Evolutionary conservation across 805 yeast species (phyloP).

Genomic region (Saccharomycopsis babjevae): DNA sequence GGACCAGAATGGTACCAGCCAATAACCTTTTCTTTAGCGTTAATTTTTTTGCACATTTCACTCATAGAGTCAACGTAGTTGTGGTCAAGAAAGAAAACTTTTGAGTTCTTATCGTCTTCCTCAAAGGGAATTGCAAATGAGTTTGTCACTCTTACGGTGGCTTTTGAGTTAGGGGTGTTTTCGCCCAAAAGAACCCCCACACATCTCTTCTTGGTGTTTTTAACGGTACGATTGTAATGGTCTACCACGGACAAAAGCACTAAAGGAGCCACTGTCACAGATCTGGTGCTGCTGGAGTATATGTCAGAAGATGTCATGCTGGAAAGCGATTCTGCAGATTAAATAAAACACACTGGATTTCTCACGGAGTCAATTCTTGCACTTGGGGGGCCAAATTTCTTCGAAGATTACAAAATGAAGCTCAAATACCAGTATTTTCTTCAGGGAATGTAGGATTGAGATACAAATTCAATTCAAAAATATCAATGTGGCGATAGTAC

Average conservation of each 20-base stretch:
- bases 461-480: too few relatives aligned
- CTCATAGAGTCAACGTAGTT: constrained; percentile 93
- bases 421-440: too few relatives aligned
- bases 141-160: constrained; percentile 65
- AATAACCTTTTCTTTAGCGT: constrained; percentile 88
- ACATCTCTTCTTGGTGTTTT: constrained; percentile 67
- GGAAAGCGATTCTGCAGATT: too few relatives aligned
- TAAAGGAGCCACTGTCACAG: constrained; percentile 89
- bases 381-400: too few relatives aligned
- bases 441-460: too few relatives aligned
- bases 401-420: too few relatives aligned
- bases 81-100: constrained; percentile 95
- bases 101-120: constrained; percentile 85
- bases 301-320: neutral
- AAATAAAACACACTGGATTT: too few relatives aligned
- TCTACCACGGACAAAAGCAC: constrained; percentile 91
- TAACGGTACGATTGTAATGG: constrained; percentile 83
- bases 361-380: too few relatives aligned
- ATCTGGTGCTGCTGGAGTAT: neutral
- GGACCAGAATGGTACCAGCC: constrained; percentile 99
- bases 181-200: constrained; percentile 94
- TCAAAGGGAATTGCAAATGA: constrained; percentile 97
- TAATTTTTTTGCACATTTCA: constrained; percentile 95
- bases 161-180: constrained; percentile 33
- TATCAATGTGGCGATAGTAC: too few relatives aligned